phyloP scores from a whole-genome alignment of 441 rosid species.

The Jatropha multifida region DNA sequence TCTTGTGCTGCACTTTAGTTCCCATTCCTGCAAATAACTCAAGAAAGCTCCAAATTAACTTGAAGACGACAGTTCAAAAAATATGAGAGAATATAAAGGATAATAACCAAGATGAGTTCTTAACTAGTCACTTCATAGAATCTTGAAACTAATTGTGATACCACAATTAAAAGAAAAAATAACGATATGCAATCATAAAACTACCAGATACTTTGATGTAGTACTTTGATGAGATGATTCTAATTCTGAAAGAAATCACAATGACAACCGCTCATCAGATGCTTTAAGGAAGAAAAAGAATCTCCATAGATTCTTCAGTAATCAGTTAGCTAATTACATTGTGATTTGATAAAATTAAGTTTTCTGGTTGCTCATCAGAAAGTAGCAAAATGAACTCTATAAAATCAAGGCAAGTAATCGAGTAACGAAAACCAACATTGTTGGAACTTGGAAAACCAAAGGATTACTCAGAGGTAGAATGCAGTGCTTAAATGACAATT shows the following conservation, averaged over 20 bases:
- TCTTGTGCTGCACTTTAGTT: slow-evolving; percentile 43
- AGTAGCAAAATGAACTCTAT: slow-evolving; percentile 8
- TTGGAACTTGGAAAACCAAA: not conserved
- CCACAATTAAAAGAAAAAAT: not conserved
- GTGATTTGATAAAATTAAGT: not conserved
- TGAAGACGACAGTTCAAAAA: not conserved
- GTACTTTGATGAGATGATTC: not conserved
- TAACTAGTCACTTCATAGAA: not conserved
- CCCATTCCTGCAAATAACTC: slow-evolving; percentile 43
- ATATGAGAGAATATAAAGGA: slow-evolving; percentile 5
- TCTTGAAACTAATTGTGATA: not conserved
- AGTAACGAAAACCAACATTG: not conserved
- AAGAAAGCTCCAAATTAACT: slow-evolving; percentile 10
- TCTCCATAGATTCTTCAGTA: not conserved
- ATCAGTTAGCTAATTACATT: not conserved
- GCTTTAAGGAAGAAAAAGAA: not conserved
- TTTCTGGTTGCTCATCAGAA: not conserved
- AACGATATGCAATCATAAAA: not conserved
- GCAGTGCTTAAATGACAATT: not conserved
- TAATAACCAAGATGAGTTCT: not conserved
- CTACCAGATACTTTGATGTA: not conserved
- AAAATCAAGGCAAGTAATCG: not conserved
- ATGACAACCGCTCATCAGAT: not conserved
- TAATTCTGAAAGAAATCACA: not conserved
- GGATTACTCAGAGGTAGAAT: not conserved